Evolutionary conservation across 2,329 filamentous ascomycete species (phyloP).

Genomic region (Ophiostoma ips): DNA sequence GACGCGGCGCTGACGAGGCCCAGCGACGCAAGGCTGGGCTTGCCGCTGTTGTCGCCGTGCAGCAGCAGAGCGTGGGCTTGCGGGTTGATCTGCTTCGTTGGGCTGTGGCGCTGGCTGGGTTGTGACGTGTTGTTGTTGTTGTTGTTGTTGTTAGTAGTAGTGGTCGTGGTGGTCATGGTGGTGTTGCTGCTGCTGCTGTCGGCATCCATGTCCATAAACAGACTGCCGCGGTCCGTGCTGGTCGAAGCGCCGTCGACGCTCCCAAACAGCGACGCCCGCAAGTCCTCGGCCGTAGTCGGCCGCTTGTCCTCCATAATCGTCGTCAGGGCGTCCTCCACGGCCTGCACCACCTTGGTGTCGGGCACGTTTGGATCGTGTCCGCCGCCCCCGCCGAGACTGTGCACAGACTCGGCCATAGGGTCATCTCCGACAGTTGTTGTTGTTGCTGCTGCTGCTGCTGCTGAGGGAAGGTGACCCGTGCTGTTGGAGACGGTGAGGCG

Average conservation of each 20-base stretch:
- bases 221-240: constrained; percentile 34
- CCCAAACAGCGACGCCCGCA: constrained; percentile 54
- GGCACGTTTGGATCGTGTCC: constrained; percentile 23
- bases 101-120: neutral
- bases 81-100: neutral
- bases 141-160: neutral
- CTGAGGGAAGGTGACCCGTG: neutral
- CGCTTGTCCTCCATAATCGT: constrained; percentile 78
- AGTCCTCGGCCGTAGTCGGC: constrained; percentile 47
- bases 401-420: constrained; percentile 53
- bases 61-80: constrained; percentile 8
- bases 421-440: constrained; percentile 43
- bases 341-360: constrained; percentile 72
- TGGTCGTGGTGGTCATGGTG: constrained; percentile 9
- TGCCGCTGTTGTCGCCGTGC: constrained; percentile 28
- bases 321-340: constrained; percentile 82
- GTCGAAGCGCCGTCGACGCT: constrained; percentile 32
- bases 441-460: neutral
- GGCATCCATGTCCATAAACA: neutral
- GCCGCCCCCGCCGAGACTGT: constrained; percentile 50
- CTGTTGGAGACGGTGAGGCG: neutral
- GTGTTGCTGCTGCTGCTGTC: neutral
- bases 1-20: constrained; percentile 80
- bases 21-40: constrained; percentile 79
- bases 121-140: neutral